These are phyloP conservation scores for Phallus indusiatus DNA, from an alignment of 768 basidiomycete genomes.

Conservation along the genomic window DNA sequence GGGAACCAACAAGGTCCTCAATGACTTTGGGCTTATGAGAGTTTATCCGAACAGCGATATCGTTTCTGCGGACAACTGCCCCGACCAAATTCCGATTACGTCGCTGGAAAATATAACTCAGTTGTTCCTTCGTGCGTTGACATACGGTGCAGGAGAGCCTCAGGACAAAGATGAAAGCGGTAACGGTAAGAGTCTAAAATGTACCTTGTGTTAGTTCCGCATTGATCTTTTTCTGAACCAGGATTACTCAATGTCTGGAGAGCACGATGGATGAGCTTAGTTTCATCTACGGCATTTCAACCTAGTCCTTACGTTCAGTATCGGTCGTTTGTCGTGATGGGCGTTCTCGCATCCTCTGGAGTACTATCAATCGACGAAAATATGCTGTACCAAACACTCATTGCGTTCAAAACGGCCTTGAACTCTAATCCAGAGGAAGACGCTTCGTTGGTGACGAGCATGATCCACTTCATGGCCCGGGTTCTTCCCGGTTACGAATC, in stretches of 20 bases:
- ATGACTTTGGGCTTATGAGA: slow-evolving; percentile 64
- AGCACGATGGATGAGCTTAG: slow-evolving; percentile 87
- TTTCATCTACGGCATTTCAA: slow-evolving; percentile 85
- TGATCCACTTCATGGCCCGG: slow-evolving; percentile 78
- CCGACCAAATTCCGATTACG: slow-evolving; percentile 49
- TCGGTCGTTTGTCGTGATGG: slow-evolving; percentile 76
- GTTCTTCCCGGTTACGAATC: slow-evolving; percentile 61
- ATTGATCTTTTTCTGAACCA: no score
- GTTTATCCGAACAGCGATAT: slow-evolving; percentile 64
- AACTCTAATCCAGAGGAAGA: slow-evolving; percentile 64
- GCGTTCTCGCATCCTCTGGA: slow-evolving; percentile 70
- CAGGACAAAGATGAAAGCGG: slow-evolving; percentile 16
- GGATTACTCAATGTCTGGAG: slow-evolving; percentile 83
- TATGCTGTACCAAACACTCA: slow-evolving; percentile 85
- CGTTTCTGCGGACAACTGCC: slow-evolving; percentile 40
- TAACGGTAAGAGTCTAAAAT: not conserved
- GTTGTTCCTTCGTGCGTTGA: slow-evolving; percentile 54
- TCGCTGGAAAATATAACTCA: slow-evolving; percentile 54
- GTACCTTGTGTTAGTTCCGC: no score
- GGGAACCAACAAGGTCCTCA: slow-evolving; percentile 45
- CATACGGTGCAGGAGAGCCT: slow-evolving; percentile 57
- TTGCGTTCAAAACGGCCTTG: slow-evolving; percentile 72
- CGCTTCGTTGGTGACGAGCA: slow-evolving; percentile 67
- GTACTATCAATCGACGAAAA: slow-evolving; percentile 65
- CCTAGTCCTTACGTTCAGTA: slow-evolving; percentile 81